Base-by-base conservation (phyloP, 2,329 filamentous ascomycete genomes). In the Xylariaceae sp. region DNA sequence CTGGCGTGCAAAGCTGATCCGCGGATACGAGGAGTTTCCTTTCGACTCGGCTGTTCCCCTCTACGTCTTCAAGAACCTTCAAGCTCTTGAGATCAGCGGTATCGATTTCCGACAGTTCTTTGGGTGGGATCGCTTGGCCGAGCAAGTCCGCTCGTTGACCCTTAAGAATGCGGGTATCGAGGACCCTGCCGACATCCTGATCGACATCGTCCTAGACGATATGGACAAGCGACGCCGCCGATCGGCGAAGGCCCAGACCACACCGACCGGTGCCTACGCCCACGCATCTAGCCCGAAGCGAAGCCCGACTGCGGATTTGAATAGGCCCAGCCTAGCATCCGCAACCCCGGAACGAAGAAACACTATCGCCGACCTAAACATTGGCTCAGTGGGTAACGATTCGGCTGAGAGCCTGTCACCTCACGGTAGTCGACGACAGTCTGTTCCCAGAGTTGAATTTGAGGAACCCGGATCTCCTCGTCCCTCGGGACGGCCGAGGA, bases 71-170 rank as follows among this genome's bases (percentile, higher is more conserved):
- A 97, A 98, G 67, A 98, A 97, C 53, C 70, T 97, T 38, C 90
- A 90, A 64, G 85, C 88, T 15, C 73, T 98, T 48, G 92, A 98
- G 62, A 86, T 98, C 37, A 89, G 83, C 66, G 89, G 94, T 65
- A 84, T 97, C 59, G 92, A 98, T 63, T 96, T 95, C 59, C 81
- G 92, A 46, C 89, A 95, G 54, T 96, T 97, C 66, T 95, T 88
- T 64, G 92, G 92, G 41, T 98, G 92, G 92, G 90, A 98, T 60
- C 81, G 85, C 42, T 67, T 97, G 40, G 85, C 92, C 7, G 92
- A 98, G 59, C 89, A 96, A 61, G 69, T 98, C 47, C 82, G 88
- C 43, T 94, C 88, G 46, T 71, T 98, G 48, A 92, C 86, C 2
- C 71, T 98, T 49, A 95, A 88, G 66, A 81, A 88, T 51, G 90